Percentiles rank a stretch among this genome's conserved stretches.
These are phyloP conservation scores for Globisporangium parvum DNA, from an alignment of 352 stramenopile species.

Conservation along the genomic window DNA sequence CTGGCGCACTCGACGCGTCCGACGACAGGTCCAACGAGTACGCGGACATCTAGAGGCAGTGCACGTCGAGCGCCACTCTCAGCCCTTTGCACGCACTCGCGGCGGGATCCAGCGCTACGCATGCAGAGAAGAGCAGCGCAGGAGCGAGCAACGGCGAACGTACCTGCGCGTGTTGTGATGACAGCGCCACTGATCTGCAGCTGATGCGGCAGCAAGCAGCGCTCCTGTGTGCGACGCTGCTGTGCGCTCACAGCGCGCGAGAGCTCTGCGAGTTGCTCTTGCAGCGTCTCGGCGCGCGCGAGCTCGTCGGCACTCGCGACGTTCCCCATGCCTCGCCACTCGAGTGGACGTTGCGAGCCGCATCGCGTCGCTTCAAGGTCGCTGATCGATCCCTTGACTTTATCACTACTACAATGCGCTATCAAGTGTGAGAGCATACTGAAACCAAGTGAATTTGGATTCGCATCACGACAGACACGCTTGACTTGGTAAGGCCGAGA, in stretches of 20 bases:
- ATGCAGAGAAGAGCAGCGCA: too few species aligned
- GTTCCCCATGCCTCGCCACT: too few species aligned
- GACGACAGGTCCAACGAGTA: constrained; percentile 63
- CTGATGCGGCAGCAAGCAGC: constrained; percentile 21
- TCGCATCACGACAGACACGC: neutral
- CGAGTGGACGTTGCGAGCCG: too few species aligned
- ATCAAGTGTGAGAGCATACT: neutral
- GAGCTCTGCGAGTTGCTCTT: constrained; percentile 47
- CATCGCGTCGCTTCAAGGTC: neutral
- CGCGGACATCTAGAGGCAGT: constrained; percentile 27
- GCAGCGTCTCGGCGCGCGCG: constrained; percentile 16
- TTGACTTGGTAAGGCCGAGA: neutral
- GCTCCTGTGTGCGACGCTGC: constrained; percentile 20
- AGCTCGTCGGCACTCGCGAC: constrained; percentile 27
- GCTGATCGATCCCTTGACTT: too few species aligned
- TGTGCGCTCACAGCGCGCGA: constrained; percentile 24
- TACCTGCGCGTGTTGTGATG: constrained; percentile 11
- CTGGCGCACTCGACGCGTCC: constrained; percentile 45
- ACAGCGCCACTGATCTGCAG: constrained; percentile 18
- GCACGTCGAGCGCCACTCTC: neutral
- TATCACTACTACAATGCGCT: neutral
- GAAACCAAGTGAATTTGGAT: neutral
- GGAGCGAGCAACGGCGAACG: too few species aligned
- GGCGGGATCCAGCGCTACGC: too few species aligned
- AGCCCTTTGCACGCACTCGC: neutral